These are phyloP conservation scores for Dillenia turbinata DNA, from an alignment of 164 flowering plant species.

Conservation along the genomic window DNA sequence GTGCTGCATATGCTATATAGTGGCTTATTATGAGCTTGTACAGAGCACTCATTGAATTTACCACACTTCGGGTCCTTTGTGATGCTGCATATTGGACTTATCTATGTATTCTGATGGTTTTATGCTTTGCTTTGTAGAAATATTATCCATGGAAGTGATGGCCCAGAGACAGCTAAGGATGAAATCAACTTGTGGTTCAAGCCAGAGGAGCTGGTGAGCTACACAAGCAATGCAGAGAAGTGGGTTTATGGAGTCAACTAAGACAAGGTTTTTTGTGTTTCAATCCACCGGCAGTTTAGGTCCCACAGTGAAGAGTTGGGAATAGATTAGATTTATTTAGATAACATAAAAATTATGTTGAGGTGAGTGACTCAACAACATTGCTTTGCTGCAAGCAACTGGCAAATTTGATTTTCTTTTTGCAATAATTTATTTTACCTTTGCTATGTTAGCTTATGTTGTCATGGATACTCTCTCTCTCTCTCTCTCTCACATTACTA, in stretches of 20 bases:
- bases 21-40: not conserved
- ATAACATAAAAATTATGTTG: conserved; percentile 13
- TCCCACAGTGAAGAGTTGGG: conserved; percentile 4
- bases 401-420: no score
- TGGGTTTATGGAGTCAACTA: conserved; percentile 83
- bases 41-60: not conserved
- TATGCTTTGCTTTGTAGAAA: conserved; percentile 40
- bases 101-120: not conserved
- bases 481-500: no score
- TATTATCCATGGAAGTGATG: conserved; percentile 96
- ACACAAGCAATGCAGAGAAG: conserved; percentile 79
- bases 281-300: conserved; percentile 3
- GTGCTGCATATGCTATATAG: no score
- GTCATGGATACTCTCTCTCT: no score
- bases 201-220: conserved; percentile 75
- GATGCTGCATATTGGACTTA: no score
- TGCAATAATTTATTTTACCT: no score
- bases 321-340: not conserved
- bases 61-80: not conserved
- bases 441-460: no score
- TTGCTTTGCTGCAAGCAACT: no score
- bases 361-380: conserved; percentile 4
- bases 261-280: conserved; percentile 4
- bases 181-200: conserved; percentile 90
- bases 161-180: conserved; percentile 91